Evolutionary conservation across 805 yeast genomes (phyloP).

Genomic region (Metschnikowia peoriensis): DNA sequence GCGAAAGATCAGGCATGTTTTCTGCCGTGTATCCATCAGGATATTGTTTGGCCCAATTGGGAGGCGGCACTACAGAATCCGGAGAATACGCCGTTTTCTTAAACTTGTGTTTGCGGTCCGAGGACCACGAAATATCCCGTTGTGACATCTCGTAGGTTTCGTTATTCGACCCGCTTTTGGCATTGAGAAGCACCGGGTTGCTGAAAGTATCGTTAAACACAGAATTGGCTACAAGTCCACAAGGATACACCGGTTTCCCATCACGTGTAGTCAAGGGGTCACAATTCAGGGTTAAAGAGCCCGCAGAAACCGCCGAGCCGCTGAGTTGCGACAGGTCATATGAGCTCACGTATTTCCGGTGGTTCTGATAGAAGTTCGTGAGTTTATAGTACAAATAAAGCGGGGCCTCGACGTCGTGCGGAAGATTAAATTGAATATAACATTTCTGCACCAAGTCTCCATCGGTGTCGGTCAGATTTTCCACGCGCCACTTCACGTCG

Average conservation of each 20-base stretch:
- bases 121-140: slow-evolving; percentile 77
- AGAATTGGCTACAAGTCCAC: slow-evolving; percentile 94
- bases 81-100: slow-evolving; percentile 69
- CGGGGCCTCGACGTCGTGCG: slow-evolving; percentile 67
- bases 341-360: slow-evolving; percentile 87
- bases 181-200: slow-evolving; percentile 46
- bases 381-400: slow-evolving; percentile 77
- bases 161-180: slow-evolving; percentile 42
- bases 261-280: slow-evolving; percentile 35
- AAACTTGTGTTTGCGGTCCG: slow-evolving; percentile 66
- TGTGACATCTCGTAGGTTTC: slow-evolving; percentile 46
- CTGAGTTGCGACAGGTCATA: slow-evolving; percentile 77
- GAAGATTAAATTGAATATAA: slow-evolving; percentile 66
- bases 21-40: slow-evolving; percentile 88
- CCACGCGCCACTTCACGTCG: slow-evolving; percentile 65
- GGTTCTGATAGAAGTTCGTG: slow-evolving; percentile 92
- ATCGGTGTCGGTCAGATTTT: slow-evolving; percentile 30
- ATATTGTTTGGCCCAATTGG: slow-evolving; percentile 75
- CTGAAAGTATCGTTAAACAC: slow-evolving; percentile 84
- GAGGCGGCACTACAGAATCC: slow-evolving; percentile 85
- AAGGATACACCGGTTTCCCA: slow-evolving; percentile 68
- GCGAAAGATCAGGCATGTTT: slow-evolving; percentile 72
- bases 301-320: slow-evolving; percentile 64
- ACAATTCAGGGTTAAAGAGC: slow-evolving; percentile 44
- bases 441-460: slow-evolving; percentile 50